A percentile compares a stretch with the other conserved stretches of the same genome.
phyloP scores from a whole-genome alignment of 148 eudicot species.

The Hydrangea macrophylla region DNA sequence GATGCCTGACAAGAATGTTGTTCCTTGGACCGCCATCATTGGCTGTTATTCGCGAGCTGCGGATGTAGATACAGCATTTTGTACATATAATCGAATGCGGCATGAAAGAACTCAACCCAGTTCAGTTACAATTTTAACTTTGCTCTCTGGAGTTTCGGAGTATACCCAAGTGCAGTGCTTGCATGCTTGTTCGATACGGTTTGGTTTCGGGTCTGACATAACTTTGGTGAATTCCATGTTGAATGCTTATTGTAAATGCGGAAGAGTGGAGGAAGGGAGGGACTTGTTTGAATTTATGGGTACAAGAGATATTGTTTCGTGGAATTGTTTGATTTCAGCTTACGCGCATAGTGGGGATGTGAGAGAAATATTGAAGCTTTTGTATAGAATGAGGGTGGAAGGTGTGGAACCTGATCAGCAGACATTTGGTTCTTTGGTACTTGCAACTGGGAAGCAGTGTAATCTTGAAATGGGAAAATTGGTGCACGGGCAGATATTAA shows the following conservation, averaged over 20 bases:
- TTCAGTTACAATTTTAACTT: slow-evolving; percentile 52
- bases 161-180: slow-evolving; percentile 37
- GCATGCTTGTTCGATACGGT: slow-evolving; percentile 43
- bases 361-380: slow-evolving; percentile 30
- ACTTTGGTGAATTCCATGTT: slow-evolving; percentile 59
- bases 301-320: slow-evolving; percentile 64
- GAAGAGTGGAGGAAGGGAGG: slow-evolving; percentile 51
- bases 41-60: slow-evolving; percentile 58
- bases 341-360: slow-evolving; percentile 48
- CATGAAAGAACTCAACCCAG: slow-evolving; percentile 50
- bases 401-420: slow-evolving; percentile 63
- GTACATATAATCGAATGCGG: slow-evolving; percentile 54
- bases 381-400: slow-evolving; percentile 53
- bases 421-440: slow-evolving; percentile 51
- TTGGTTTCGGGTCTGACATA: slow-evolving; percentile 45
- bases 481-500: slow-evolving; percentile 60
- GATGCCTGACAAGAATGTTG: slow-evolving; percentile 63
- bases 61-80: slow-evolving; percentile 35
- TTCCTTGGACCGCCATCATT: slow-evolving; percentile 79
- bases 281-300: slow-evolving; percentile 58
- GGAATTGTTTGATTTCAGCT: slow-evolving; percentile 77
- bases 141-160: slow-evolving; percentile 56
- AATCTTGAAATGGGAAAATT: slow-evolving; percentile 42
- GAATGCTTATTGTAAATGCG: slow-evolving; percentile 63
- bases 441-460: slow-evolving; percentile 36